phyloP scores from a whole-genome alignment of 352 stramenopile genomes.

The Globisporangium sylvaticum region DNA sequence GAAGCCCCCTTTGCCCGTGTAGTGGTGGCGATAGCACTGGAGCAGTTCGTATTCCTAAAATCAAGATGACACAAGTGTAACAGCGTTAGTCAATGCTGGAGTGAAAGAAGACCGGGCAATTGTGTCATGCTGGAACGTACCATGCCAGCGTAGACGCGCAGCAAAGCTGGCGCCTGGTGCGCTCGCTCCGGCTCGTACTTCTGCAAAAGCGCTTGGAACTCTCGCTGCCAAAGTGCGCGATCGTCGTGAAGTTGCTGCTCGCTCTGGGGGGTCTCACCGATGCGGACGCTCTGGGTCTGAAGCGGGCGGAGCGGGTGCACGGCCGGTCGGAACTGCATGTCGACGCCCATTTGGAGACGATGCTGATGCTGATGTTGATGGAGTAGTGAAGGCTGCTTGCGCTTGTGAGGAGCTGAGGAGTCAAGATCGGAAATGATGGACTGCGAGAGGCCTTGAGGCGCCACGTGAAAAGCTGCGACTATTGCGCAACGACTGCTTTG shows the following conservation, averaged over 20 bases:
- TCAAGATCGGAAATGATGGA: neutral
- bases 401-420: neutral
- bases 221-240: neutral
- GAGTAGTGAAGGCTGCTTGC: neutral
- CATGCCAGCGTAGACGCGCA: slow-evolving; percentile 50
- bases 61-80: neutral
- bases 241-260: neutral
- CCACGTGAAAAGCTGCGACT: neutral
- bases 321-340: neutral
- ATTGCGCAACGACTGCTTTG: neutral
- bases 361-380: neutral
- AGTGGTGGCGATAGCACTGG: slow-evolving; percentile 66
- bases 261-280: neutral
- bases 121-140: slow-evolving; percentile 4
- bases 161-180: slow-evolving; percentile 29
- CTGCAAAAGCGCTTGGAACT: slow-evolving; percentile 43
- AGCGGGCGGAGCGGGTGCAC: neutral
- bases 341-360: neutral
- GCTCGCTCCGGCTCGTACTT: slow-evolving; percentile 43
- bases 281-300: slow-evolving; percentile 3
- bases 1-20: slow-evolving; percentile 44
- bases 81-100: neutral
- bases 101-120: neutral
- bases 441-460: neutral
- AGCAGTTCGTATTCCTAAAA: slow-evolving; percentile 50